Evolutionary conservation across 768 basidiomycete species (phyloP).

Genomic region (Thelephora ganbajun): DNA sequence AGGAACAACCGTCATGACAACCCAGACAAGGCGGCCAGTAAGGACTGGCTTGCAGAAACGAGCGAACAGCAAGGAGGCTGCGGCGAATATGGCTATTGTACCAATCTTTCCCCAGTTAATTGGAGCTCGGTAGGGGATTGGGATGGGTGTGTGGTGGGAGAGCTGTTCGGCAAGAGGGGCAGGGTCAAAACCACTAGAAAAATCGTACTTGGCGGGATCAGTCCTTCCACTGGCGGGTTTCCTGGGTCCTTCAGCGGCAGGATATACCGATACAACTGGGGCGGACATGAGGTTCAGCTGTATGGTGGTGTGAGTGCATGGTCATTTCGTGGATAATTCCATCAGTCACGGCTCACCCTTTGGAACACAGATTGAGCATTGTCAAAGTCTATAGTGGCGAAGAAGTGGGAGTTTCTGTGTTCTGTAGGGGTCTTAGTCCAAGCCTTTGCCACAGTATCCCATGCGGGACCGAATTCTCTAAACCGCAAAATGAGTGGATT

Average conservation of each 20-base stretch:
- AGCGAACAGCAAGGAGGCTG: conserved; percentile 31
- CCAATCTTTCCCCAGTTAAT: conserved; percentile 53
- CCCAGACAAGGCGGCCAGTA: conserved; percentile 69
- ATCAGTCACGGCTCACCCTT: conserved; percentile 32
- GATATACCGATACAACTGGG: conserved; percentile 69
- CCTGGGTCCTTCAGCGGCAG: conserved; percentile 58
- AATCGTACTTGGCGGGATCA: conserved; percentile 59
- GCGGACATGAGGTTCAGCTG: conserved; percentile 78
- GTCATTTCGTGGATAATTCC: neutral
- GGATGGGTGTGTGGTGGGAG: conserved; percentile 58
- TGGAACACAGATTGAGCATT: conserved; percentile 65
- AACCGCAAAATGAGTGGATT: neutral
- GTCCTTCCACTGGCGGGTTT: conserved; percentile 41
- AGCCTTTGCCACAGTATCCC: conserved; percentile 68
- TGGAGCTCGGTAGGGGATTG: conserved; percentile 73
- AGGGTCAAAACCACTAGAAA: conserved; percentile 76
- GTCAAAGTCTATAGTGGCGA: conserved; percentile 83
- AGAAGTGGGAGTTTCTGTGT: conserved; percentile 78
- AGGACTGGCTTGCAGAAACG: conserved; percentile 54
- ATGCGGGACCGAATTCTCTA: conserved; percentile 80
- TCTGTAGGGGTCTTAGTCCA: conserved; percentile 52
- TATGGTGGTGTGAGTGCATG: neutral
- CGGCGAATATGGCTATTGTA: conserved; percentile 19
- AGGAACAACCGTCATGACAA: conserved; percentile 39
- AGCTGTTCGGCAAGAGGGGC: conserved; percentile 64